Conservation (phyloP, 2,329 filamentous ascomycete species). For the Pyricularia sp. region DNA sequence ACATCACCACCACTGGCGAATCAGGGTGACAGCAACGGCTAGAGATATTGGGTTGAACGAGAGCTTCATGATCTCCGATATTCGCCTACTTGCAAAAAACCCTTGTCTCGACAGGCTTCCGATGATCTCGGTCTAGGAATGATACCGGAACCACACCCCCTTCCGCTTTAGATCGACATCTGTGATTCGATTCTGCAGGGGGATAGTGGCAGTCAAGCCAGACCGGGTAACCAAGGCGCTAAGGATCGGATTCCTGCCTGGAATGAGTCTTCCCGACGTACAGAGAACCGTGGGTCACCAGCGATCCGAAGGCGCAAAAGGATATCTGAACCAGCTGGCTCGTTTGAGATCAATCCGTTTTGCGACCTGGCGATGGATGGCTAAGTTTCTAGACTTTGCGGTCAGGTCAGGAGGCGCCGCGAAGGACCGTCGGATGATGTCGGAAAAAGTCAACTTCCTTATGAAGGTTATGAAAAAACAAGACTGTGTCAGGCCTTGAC, state of each 20-base stretch:
- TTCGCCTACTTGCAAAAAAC: neutral
- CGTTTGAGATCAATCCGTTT: neutral
- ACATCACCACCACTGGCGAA: neutral
- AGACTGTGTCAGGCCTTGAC: neutral
- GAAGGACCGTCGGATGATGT: neutral
- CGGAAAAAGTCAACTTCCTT: neutral
- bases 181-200: neutral
- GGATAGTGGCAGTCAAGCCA: neutral
- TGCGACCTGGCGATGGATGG: neutral
- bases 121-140: neutral
- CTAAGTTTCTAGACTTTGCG: neutral
- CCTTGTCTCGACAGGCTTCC: neutral
- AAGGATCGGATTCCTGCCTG: neutral
- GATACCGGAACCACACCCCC: neutral
- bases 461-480: neutral
- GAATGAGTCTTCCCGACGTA: neutral
- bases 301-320: neutral
- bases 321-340: neutral
- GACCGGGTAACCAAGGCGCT: neutral
- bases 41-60: neutral
- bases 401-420: too few species aligned
- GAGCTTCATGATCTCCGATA: neutral
- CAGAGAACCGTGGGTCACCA: neutral
- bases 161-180: neutral
- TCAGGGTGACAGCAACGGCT: neutral